Evolutionary conservation across 768 basidiomycete species (phyloP).

Genomic region (Boletus speciosus): DNA sequence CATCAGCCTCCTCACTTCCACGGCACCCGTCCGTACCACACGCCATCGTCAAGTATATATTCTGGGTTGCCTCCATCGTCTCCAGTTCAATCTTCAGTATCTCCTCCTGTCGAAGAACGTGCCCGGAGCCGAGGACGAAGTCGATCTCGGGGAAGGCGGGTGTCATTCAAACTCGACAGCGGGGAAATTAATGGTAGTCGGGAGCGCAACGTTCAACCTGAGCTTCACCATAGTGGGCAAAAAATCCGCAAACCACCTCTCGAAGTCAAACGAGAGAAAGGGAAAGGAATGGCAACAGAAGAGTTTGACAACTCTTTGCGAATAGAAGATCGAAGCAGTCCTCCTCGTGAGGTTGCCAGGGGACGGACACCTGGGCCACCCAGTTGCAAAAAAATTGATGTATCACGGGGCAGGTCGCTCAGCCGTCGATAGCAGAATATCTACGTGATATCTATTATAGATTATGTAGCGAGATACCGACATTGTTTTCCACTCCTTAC

Average conservation of each 20-base stretch:
- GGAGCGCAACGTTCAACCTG: constrained; percentile 9
- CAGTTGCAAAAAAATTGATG: constrained; percentile 9
- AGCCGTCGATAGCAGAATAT: constrained; percentile 18
- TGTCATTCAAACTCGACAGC: constrained; percentile 50
- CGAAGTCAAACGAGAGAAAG: constrained; percentile 16
- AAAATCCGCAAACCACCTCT: constrained; percentile 2
- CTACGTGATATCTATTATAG: constrained; percentile 6
- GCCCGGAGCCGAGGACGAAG: constrained; percentile 44
- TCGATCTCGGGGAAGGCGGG: constrained; percentile 51
- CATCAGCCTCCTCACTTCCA: constrained; percentile 17
- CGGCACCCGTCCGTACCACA: constrained; percentile 17
- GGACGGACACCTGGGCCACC: constrained; percentile 29
- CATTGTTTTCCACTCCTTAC: constrained; percentile 1
- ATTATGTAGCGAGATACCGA: constrained; percentile 8
- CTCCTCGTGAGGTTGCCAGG: constrained; percentile 11
- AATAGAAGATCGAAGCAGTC: constrained; percentile 13
- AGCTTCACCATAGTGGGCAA: constrained; percentile 1
- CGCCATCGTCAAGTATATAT: constrained; percentile 40
- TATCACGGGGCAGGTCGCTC: constrained; percentile 20
- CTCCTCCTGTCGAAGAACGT: constrained; percentile 34
- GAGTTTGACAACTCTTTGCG: constrained; percentile 1
- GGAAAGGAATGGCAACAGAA: constrained; percentile 14
- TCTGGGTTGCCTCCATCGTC: constrained; percentile 54
- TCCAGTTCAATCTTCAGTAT: constrained; percentile 39
- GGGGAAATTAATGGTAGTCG: constrained; percentile 12